Conservation (phyloP, 192 early-diverging fungal genomes). For the Rhizophagus prolifer region DNA sequence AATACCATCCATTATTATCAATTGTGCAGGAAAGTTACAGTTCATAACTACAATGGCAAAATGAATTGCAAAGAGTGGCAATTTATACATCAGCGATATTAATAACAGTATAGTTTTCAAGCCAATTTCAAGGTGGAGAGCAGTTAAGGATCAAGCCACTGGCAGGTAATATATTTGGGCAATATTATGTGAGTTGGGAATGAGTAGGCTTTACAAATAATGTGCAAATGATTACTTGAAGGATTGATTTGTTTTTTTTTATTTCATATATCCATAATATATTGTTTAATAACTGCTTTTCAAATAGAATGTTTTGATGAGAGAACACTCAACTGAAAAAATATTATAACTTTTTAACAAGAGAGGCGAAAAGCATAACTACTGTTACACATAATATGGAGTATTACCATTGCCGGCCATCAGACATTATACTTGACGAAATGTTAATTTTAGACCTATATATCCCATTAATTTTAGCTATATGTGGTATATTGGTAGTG, state of each 20-base stretch:
- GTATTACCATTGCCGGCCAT: neutral
- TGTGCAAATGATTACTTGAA: neutral
- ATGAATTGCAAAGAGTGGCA: neutral
- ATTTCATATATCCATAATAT: neutral
- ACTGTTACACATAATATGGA: neutral
- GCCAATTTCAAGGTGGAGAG: slow-evolving; percentile 18
- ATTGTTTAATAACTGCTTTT: slow-evolving; percentile 15
- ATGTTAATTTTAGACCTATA: neutral
- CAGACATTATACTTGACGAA: slow-evolving; percentile 4
- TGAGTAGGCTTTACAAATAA: neutral
- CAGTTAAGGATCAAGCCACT: neutral
- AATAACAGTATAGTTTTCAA: slow-evolving; percentile 16
- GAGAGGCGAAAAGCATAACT: slow-evolving; percentile 9
- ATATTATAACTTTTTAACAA: slow-evolving; percentile 4
- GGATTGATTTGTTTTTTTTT: neutral
- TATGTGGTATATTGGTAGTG: no score
- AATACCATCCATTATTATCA: slow-evolving; percentile 14
- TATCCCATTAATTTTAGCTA: no score
- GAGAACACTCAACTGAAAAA: slow-evolving; percentile 7
- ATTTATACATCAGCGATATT: neutral
- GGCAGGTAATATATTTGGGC: neutral
- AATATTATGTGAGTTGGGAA: neutral
- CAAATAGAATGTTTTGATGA: slow-evolving; percentile 25
- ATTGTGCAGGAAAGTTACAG: slow-evolving; percentile 5
- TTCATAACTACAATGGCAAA: neutral